Evolutionary conservation across 2,329 filamentous ascomycete species (phyloP), one percentile per base, ranked within the genome.

Genomic region (Lojkania enalia): DNA sequence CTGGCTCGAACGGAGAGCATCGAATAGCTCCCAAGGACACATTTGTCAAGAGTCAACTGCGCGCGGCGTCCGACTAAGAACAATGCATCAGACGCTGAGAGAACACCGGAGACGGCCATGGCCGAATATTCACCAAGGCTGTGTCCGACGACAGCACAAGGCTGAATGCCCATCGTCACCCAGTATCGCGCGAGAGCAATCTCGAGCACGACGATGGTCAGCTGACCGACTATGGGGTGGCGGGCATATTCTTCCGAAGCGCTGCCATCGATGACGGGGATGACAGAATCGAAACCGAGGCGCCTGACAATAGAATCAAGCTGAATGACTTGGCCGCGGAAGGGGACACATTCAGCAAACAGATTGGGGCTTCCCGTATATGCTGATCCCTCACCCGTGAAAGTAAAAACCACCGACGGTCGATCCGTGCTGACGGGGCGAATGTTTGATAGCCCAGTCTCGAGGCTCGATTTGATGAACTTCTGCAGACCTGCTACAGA

Each of bases 61-160:
- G 71, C 71, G 15, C 72, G 49, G 1, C 29, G 32, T 3, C 67
- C 71, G 2, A 71, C 70, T 1, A 74, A 50, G 41, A 54, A 66
- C 5, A 74, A 55, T 1, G 61, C 52, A 33, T 70, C 68, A 14
- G 29, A 44, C 2, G 44, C 56, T 3, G 64, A 60, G 2, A 73
- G 30, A 1, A 73, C 69, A 2, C 63, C 65, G n/a, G 69, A 60
- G 3, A 52, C 53, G 38, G 62, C 38, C 3, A 74, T 39, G 3
- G 71, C 71, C 2, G 69, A 66, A 46, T 71, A 74, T 43, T 73
- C 70, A 16, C 71, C 71, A 3, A 74, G 52, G 40, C 61, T 58
- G 30, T 64, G 62, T 0, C 61, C 61, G 4, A 59, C 29, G 1
- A 63, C 54, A 2, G 31, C 30, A 12, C 9, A 16, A 3, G 58